phyloP scores from a whole-genome alignment of 202 grass and related monocot genomes.

The Cymbopogon flexuosus region DNA sequence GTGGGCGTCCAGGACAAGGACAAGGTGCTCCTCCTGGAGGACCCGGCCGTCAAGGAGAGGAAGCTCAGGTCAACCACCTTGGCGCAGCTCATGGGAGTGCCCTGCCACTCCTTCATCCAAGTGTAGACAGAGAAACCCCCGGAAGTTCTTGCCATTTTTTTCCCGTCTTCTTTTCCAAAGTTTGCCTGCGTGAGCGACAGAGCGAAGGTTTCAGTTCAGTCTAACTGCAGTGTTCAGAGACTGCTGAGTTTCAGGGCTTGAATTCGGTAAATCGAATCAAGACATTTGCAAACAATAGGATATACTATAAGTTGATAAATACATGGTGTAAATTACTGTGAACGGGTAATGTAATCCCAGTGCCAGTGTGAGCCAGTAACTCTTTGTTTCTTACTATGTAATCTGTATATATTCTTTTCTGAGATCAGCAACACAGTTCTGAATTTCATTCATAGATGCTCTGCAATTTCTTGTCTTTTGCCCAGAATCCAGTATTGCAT shows the following conservation, averaged over 20 bases:
- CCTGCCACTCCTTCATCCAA: slow-evolving; percentile 54
- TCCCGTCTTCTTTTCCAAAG: not conserved
- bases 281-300: slow-evolving; percentile 10
- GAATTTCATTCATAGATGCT: not conserved
- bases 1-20: slow-evolving; percentile 71
- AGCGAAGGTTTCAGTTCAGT: slow-evolving; percentile 11
- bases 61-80: slow-evolving; percentile 68
- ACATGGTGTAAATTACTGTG: slow-evolving; percentile 29
- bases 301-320: not conserved
- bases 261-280: slow-evolving; percentile 20
- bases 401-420: not conserved
- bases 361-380: not conserved
- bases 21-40: slow-evolving; percentile 86
- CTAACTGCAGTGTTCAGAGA: slow-evolving; percentile 32
- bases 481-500: not conserved
- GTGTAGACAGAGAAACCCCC: slow-evolving; percentile 14
- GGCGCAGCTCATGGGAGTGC: slow-evolving; percentile 72
- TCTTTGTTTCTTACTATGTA: not conserved
- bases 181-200: not conserved
- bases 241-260: not conserved
- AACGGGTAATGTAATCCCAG: not conserved
- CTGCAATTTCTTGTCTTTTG: not conserved
- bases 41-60: slow-evolving; percentile 80
- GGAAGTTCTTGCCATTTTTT: not conserved
- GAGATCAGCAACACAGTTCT: not conserved